These are phyloP conservation scores for Protostelium mycophagum DNA, from an alignment of 78 protist genomes.

Conservation along the genomic window DNA sequence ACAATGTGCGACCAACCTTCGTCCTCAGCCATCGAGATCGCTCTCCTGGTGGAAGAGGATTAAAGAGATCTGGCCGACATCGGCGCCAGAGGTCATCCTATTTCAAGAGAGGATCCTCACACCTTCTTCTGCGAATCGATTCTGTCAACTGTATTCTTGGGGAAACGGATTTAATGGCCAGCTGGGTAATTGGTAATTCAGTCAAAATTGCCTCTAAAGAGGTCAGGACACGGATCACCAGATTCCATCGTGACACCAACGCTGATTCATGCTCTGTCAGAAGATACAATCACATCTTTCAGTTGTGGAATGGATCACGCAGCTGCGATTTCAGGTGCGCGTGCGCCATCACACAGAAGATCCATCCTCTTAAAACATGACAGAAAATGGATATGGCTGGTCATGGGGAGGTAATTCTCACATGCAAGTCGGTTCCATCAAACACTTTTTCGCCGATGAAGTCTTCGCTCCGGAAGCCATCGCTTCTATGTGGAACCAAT, in stretches of 20 bases:
- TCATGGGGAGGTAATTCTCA: neutral
- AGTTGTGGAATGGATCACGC: neutral
- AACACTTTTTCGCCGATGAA: neutral
- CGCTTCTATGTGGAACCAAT: neutral
- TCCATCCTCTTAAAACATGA: too few species aligned
- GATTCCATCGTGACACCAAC: neutral
- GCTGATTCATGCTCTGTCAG: neutral
- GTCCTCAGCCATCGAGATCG: neutral
- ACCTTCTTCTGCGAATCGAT: neutral
- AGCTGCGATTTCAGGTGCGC: neutral
- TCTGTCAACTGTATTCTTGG: neutral
- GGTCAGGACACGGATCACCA: neutral
- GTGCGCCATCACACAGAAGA: neutral
- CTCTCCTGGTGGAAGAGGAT: neutral
- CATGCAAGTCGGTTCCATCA: neutral
- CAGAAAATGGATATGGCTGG: neutral
- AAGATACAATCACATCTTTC: neutral
- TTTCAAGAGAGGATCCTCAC: neutral
- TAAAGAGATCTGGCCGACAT: neutral
- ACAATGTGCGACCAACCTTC: neutral
- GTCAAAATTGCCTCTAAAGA: neutral
- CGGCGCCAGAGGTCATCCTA: neutral
- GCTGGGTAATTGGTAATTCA: neutral
- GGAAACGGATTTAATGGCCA: neutral
- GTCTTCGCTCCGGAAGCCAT: neutral